These are phyloP conservation scores for Trichoderma harzianum DNA, from an alignment of 2,329 filamentous ascomycete species.

Conservation along the genomic window DNA sequence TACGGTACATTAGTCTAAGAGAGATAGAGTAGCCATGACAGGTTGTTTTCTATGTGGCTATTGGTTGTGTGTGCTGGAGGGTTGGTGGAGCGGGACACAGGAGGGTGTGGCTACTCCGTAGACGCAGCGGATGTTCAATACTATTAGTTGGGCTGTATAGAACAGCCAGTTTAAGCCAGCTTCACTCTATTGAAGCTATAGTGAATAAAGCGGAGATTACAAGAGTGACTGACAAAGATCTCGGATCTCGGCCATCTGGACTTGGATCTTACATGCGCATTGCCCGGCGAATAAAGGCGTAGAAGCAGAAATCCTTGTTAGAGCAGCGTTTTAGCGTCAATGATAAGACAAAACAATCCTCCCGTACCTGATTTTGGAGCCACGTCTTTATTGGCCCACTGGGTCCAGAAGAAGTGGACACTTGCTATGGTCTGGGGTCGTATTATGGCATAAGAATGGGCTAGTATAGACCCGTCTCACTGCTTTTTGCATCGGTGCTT, in stretches of 20 bases:
- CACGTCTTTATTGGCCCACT: neutral
- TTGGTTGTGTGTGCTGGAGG: neutral
- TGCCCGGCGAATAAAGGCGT: neutral
- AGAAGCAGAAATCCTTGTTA: neutral
- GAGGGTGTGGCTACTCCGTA: neutral
- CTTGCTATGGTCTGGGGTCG: neutral
- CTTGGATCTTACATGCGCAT: neutral
- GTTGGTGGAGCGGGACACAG: neutral
- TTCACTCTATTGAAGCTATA: neutral
- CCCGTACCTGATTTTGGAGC: neutral
- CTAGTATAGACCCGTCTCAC: neutral
- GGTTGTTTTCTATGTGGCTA: neutral
- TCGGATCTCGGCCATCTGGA: neutral
- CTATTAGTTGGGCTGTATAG: neutral
- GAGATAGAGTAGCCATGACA: neutral
- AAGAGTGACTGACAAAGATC: neutral
- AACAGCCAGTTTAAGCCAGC: neutral
- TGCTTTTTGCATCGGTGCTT: neutral
- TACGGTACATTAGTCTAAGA: neutral
- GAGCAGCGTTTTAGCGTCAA: neutral
- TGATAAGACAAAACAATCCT: neutral
- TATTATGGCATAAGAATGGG: neutral
- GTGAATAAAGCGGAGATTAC: neutral
- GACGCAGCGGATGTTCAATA: neutral
- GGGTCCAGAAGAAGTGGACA: neutral